Percentiles rank a stretch among this genome's conserved stretches.
phyloP scores from a whole-genome alignment of 352 stramenopile genomes.

The Phytophthora tubulina region DNA sequence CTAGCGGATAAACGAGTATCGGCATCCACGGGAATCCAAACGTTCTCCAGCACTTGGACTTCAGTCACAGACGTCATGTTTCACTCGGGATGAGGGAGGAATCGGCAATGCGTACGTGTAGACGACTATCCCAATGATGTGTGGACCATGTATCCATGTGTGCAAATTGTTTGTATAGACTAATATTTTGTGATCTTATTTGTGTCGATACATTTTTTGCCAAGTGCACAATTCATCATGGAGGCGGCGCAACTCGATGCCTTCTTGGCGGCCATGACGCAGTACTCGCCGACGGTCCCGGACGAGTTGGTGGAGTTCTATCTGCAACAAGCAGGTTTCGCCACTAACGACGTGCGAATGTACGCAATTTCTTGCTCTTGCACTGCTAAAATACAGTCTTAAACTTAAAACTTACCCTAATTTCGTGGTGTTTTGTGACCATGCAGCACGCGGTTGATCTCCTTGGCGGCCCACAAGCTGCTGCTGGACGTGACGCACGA shows the following conservation, averaged over 20 bases:
- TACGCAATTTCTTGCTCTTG: constrained; percentile 39
- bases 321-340: constrained; percentile 76
- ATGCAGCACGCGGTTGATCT: constrained; percentile 68
- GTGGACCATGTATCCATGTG: constrained; percentile 1
- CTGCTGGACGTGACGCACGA: constrained; percentile 83
- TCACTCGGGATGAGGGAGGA: background rate
- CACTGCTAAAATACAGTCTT: background rate
- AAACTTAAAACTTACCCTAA: constrained; percentile 21
- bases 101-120: constrained; percentile 9
- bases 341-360: constrained; percentile 74
- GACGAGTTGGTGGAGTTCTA: constrained; percentile 84
- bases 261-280: constrained; percentile 70
- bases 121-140: constrained; percentile 1
- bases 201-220: background rate
- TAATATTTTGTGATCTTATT: background rate
- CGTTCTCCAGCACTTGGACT: constrained; percentile 48
- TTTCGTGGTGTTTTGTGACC: background rate
- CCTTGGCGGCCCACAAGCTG: constrained; percentile 83
- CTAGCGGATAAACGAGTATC: constrained; percentile 42
- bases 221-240: constrained; percentile 33
- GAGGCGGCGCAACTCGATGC: constrained; percentile 68
- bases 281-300: constrained; percentile 74
- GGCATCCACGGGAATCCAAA: constrained; percentile 49
- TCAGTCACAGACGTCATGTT: constrained; percentile 4
- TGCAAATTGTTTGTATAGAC: background rate